Percentiles rank a stretch among this genome's conserved stretches.
These are phyloP conservation scores for Leptographium radiaticola DNA, from an alignment of 2,329 filamentous ascomycete species.

Conservation along the genomic window DNA sequence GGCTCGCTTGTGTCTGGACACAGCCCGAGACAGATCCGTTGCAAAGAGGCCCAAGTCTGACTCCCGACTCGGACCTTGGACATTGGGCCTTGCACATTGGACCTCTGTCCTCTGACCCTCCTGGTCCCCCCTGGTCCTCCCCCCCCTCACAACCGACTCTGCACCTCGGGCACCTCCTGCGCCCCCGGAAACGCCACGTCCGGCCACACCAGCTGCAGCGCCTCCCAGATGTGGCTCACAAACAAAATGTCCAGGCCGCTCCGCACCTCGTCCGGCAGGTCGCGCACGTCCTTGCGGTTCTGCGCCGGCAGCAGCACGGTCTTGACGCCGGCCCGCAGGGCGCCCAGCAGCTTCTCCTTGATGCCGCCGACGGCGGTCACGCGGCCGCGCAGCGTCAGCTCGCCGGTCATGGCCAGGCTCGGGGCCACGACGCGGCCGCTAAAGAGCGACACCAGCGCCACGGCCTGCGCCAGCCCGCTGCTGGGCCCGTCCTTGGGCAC, in stretches of 20 bases:
- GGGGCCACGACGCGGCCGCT: conserved; percentile 75
- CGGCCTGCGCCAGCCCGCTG: conserved; percentile 86
- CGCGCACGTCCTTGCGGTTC: conserved; percentile 85
- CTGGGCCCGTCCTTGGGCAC: conserved; percentile 86
- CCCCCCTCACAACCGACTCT: conserved; percentile 60
- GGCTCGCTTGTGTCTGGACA: background rate
- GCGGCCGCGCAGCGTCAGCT: conserved; percentile 70
- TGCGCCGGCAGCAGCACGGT: conserved; percentile 77
- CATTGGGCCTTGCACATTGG: no score
- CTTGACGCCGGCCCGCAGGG: conserved; percentile 84
- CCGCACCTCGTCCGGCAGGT: conserved; percentile 81
- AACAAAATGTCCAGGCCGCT: conserved; percentile 78
- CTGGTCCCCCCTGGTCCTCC: no score
- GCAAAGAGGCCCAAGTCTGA: background rate
- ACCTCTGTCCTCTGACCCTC: no score
- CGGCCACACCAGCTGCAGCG: conserved; percentile 81
- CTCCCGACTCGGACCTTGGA: no score
- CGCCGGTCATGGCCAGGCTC: conserved; percentile 88
- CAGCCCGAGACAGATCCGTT: background rate
- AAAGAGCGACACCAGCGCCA: conserved; percentile 86
- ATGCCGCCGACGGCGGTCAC: conserved; percentile 94
- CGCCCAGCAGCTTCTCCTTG: conserved; percentile 97
- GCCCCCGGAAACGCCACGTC: conserved; percentile 73
- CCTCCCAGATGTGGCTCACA: conserved; percentile 90
- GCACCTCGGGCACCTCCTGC: conserved; percentile 50